phyloP scores from a whole-genome alignment of 805 yeast species.

The Allodekkera sacchari region DNA sequence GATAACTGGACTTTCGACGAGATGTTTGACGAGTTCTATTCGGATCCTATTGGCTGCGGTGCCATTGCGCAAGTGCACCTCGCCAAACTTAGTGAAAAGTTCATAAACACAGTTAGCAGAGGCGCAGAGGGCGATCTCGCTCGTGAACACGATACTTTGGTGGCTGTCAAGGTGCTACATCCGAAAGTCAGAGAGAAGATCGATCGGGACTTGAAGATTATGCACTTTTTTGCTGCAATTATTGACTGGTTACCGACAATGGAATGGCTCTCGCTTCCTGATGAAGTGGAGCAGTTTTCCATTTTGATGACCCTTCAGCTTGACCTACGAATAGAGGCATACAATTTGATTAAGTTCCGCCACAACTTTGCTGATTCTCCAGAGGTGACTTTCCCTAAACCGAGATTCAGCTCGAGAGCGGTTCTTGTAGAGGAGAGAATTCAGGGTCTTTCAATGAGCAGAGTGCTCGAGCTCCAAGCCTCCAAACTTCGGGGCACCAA shows the following conservation, averaged over 20 bases:
- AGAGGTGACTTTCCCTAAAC: conserved; percentile 75
- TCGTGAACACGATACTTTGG: conserved; percentile 41
- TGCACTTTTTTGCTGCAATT: conserved; percentile 67
- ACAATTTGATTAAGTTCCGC: conserved; percentile 65
- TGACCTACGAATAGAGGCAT: conserved; percentile 83
- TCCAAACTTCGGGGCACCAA: conserved; percentile 33
- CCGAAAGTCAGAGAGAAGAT: conserved; percentile 72
- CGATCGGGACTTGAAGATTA: conserved; percentile 72
- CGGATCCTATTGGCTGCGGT: conserved; percentile 87
- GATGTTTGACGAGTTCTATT: conserved; percentile 70
- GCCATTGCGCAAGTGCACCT: conserved; percentile 95
- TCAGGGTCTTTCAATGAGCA: conserved; percentile 75
- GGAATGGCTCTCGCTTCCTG: conserved; percentile 96
- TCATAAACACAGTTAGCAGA: conserved; percentile 9
- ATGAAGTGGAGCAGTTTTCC: conserved; percentile 85
- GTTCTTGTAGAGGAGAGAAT: conserved; percentile 83
- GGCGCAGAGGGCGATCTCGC: conserved; percentile 8
- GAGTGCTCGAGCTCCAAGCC: conserved; percentile 49
- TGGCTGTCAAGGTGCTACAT: conserved; percentile 89
- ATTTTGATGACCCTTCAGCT: conserved; percentile 81
- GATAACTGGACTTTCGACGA: conserved; percentile 49
- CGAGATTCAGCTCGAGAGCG: conserved; percentile 58
- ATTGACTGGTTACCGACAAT: conserved; percentile 79
- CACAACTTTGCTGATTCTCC: conserved; percentile 49
- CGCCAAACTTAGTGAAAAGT: conserved; percentile 50